A percentile compares a stretch with the other conserved stretches of the same genome.
Evolutionary conservation across 2,329 filamentous ascomycete species (phyloP).

Genomic region (Alternaria metachromatica): DNA sequence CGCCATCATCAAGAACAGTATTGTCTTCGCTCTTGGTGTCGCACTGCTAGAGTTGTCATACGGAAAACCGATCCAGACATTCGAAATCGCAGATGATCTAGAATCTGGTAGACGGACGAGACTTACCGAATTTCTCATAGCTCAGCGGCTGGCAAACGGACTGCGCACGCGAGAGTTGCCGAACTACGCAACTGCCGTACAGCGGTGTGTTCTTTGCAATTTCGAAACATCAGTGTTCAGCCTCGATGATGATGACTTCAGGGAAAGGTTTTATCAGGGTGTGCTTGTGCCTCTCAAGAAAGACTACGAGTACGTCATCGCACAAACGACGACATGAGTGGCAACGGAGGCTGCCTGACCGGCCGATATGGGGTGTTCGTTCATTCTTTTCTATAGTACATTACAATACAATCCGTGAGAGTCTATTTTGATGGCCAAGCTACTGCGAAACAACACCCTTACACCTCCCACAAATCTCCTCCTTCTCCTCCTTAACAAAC

Average conservation of each 20-base stretch:
- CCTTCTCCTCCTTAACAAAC: slow-evolving; percentile 72
- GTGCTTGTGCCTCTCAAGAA: not conserved
- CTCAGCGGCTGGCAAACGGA: not conserved
- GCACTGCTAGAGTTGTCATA: not conserved
- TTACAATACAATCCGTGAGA: no score
- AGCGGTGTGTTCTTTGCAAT: not conserved
- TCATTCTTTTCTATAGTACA: no score
- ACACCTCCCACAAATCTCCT: slow-evolving; percentile 75
- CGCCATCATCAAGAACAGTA: not conserved
- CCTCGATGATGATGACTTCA: not conserved
- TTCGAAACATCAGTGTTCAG: not conserved
- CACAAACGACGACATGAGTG: no score
- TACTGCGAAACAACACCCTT: slow-evolving; percentile 64
- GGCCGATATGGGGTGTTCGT: no score
- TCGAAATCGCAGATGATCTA: not conserved
- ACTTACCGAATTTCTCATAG: no score
- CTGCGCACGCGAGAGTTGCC: not conserved
- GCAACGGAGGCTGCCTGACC: no score
- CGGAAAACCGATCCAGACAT: not conserved
- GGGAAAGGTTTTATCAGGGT: not conserved
- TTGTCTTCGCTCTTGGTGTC: not conserved
- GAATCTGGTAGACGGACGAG: no score
- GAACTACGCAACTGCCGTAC: not conserved
- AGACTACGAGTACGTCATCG: not conserved
- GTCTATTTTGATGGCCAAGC: no score